These are phyloP conservation scores for Trifolium fragiferum DNA, from an alignment of 306 rosid species.

Conservation along the genomic window DNA sequence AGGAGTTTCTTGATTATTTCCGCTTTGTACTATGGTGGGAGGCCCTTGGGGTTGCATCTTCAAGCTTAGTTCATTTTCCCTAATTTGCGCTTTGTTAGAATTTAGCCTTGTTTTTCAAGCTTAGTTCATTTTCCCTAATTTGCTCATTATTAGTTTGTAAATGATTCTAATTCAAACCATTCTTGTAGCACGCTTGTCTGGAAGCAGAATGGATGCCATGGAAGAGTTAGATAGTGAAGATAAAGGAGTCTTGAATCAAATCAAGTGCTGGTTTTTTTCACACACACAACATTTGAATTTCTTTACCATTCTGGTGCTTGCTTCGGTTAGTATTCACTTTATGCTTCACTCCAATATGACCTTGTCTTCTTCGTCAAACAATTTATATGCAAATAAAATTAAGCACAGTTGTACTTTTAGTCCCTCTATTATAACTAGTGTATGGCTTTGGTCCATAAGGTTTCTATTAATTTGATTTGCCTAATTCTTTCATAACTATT, in stretches of 20 bases:
- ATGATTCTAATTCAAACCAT: slow-evolving; percentile 34
- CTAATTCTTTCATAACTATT: slow-evolving; percentile 25
- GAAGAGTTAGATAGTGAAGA: slow-evolving; percentile 74
- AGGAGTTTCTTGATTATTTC: slow-evolving; percentile 75
- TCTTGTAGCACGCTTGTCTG: slow-evolving; percentile 76
- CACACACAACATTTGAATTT: slow-evolving; percentile 88
- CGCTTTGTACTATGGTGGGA: slow-evolving; percentile 93
- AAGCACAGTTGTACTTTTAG: too few relatives aligned
- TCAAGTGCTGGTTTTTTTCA: slow-evolving; percentile 78
- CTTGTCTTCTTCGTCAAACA: too few relatives aligned
- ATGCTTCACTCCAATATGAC: slow-evolving; percentile 13
- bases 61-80: too few relatives aligned
- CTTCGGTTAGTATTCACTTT: slow-evolving; percentile 83
- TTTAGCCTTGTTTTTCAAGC: background rate
- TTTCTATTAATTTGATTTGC: slow-evolving; percentile 39
- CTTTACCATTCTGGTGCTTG: slow-evolving; percentile 79
- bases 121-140: background rate
- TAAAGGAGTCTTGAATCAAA: slow-evolving; percentile 63
- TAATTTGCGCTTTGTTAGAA: too few relatives aligned
- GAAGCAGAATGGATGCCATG: slow-evolving; percentile 64
- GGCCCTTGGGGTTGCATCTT: slow-evolving; percentile 96
- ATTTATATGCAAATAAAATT: too few relatives aligned
- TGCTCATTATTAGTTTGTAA: slow-evolving; percentile 27
- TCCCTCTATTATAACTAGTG: too few relatives aligned
- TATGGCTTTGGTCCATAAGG: slow-evolving; percentile 64